Conservation (phyloP, 305 asterid species). For the Plantago rigida region DNA sequence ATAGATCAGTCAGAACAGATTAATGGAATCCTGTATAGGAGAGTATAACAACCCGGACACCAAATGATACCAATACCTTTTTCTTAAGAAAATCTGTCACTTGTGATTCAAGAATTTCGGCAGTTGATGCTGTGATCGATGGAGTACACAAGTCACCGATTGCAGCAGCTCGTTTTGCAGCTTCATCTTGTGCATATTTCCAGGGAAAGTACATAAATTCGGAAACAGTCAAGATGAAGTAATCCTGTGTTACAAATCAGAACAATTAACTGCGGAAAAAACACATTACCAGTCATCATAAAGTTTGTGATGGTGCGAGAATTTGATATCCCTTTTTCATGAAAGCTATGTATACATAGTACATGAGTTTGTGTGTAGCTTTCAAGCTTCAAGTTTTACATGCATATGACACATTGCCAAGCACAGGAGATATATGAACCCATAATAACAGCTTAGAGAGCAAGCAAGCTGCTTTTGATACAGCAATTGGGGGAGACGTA, state of each 20-base stretch:
- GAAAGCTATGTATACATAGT: too few species aligned
- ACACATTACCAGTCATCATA: background rate
- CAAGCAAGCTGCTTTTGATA: conserved; percentile 15
- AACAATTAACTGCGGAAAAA: conserved; percentile 12
- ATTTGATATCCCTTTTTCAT: too few species aligned
- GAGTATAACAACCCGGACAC: conserved; percentile 14
- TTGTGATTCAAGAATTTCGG: conserved; percentile 78
- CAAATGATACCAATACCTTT: conserved; percentile 41
- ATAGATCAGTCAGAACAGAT: conserved; percentile 16
- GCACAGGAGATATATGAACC: too few species aligned
- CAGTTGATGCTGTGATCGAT: conserved; percentile 74
- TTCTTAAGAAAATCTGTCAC: conserved; percentile 62
- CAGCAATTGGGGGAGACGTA: conserved; percentile 25
- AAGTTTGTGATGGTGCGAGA: background rate
- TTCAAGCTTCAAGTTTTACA: too few species aligned
- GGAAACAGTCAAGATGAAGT: conserved; percentile 75
- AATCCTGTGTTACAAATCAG: conserved; percentile 49
- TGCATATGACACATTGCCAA: too few species aligned
- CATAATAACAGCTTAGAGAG: conserved; percentile 6
- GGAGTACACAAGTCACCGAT: conserved; percentile 74
- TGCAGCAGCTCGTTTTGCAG: conserved; percentile 46
- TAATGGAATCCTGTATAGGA: conserved; percentile 8
- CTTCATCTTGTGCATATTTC: conserved; percentile 84
- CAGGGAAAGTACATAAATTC: conserved; percentile 84
- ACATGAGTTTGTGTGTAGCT: too few species aligned